Conservation (phyloP, 345 rosid species). For the Toxicodendron radicans region DNA sequence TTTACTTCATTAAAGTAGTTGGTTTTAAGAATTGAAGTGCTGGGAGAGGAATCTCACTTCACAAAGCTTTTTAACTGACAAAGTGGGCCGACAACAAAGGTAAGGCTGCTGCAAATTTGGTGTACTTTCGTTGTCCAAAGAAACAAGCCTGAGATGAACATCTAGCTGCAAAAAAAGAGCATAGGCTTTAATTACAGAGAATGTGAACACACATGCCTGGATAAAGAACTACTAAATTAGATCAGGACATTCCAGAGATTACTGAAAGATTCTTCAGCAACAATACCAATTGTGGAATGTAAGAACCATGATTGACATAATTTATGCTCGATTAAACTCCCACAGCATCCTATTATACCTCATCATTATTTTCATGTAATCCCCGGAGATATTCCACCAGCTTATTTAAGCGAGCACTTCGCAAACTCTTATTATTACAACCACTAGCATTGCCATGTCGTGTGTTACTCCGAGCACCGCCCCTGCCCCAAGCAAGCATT, state of each 20-base stretch:
- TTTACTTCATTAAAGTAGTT: constrained; percentile 13
- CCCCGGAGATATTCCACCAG: constrained; percentile 71
- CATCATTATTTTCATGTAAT: constrained; percentile 55
- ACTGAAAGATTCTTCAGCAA: constrained; percentile 11
- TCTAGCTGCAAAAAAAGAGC: constrained; percentile 49
- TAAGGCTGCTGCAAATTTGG: constrained; percentile 74
- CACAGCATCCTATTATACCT: constrained; percentile 47
- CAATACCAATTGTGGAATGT: constrained; percentile 1
- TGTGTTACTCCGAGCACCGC: constrained; percentile 81
- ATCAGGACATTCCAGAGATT: constrained; percentile 7
- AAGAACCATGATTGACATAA: constrained; percentile 20
- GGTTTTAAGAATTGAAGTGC: constrained; percentile 18
- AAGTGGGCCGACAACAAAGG: constrained; percentile 70
- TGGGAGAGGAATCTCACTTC: constrained; percentile 61
- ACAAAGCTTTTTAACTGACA: constrained; percentile 69
- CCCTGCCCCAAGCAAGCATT: constrained; percentile 90
- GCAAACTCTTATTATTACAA: constrained; percentile 50
- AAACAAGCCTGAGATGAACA: constrained; percentile 75
- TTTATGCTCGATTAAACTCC: constrained; percentile 10
- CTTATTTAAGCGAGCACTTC: constrained; percentile 63
- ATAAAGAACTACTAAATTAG: background rate
- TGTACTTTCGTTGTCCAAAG: constrained; percentile 53
- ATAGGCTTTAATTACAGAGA: constrained; percentile 8
- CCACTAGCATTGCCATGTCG: constrained; percentile 68
- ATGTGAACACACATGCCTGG: background rate